Percentiles rank a stretch among this genome's conserved stretches.
Evolutionary conservation across 176 grass and related monocot genomes (phyloP).

Genomic region (Luzula sylvatica): DNA sequence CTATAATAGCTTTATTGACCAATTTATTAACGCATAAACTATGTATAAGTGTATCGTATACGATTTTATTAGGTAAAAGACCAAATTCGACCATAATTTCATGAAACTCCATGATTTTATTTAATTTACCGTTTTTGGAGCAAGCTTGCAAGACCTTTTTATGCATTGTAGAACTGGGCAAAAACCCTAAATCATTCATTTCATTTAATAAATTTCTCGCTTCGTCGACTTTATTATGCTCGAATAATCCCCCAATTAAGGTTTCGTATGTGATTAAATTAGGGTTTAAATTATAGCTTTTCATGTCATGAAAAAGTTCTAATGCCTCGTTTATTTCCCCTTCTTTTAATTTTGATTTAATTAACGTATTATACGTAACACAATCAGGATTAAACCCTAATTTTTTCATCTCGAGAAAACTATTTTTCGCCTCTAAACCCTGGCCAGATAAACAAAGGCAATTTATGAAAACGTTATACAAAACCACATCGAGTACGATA

Average conservation of each 20-base stretch:
- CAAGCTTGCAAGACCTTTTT: conserved; percentile 59
- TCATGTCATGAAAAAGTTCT: conserved; percentile 54
- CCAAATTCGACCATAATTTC: conserved; percentile 46
- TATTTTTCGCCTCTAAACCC: conserved; percentile 43
- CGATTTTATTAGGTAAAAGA: conserved; percentile 34
- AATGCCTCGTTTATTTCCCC: conserved; percentile 46
- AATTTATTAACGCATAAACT: conserved; percentile 63
- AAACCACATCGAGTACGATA: conserved; percentile 47
- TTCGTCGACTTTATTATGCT: conserved; percentile 28
- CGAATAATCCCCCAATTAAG: conserved; percentile 41
- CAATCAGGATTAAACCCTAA: conserved; percentile 60
- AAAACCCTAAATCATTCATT: conserved; percentile 35
- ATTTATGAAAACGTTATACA: conserved; percentile 97
- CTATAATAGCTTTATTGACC: conserved; percentile 44
- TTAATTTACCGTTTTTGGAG: conserved; percentile 29
- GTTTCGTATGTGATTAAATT: conserved; percentile 72
- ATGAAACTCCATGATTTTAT: conserved; percentile 57
- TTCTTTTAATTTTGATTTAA: conserved; percentile 50
- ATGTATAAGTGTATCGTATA: conserved; percentile 63
- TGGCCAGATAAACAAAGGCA: conserved; percentile 67
- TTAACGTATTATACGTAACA: conserved; percentile 85
- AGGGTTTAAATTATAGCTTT: conserved; percentile 37
- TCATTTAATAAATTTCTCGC: conserved; percentile 57
- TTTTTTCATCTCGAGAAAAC: conserved; percentile 63
- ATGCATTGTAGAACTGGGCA: conserved; percentile 41